Conservation (phyloP, 495 filamentous ascomycete genomes). For the Talaromyces trachyspermus region DNA sequence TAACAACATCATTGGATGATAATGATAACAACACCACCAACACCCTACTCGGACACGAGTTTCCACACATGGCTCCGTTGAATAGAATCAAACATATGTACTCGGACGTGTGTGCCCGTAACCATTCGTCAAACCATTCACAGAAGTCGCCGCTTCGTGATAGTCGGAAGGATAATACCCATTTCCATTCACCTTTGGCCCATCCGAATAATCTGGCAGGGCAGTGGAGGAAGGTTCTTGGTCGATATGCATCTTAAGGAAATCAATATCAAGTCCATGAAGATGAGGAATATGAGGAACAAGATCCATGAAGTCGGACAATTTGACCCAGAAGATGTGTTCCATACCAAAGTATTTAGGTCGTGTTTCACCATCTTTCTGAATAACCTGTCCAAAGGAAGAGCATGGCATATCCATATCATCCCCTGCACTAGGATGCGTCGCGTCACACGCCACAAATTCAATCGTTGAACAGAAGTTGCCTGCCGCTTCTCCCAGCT, state of each 20-base stretch:
- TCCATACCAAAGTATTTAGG: constrained; percentile 49
- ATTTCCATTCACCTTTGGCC: constrained; percentile 30
- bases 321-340: constrained; percentile 73
- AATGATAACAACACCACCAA: too few relatives aligned
- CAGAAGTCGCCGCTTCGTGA: constrained; percentile 16
- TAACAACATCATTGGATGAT: constrained; percentile 14
- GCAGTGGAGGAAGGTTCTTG: constrained; percentile 22
- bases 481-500: constrained; percentile 55
- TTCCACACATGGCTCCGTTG: constrained; percentile 9
- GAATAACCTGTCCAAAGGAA: constrained; percentile 37
- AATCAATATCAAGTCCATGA: constrained; percentile 49
- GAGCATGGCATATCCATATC: constrained; percentile 28
- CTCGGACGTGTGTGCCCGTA: constrained; percentile 32
- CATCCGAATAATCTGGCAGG: constrained; percentile 5
- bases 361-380: constrained; percentile 38
- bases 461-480: constrained; percentile 39
- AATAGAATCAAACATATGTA: constrained; percentile 40
- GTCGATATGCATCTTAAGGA: constrained; percentile 42
- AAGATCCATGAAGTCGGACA: constrained; percentile 67
- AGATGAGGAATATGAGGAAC: constrained; percentile 65
- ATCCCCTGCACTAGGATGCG: constrained; percentile 40
- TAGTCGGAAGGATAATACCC: constrained; percentile 13
- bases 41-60: not conserved
- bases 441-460: constrained; percentile 48
- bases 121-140: constrained; percentile 32